phyloP scores from a whole-genome alignment of 208 protist species.

The Porcisia hertigi region DNA sequence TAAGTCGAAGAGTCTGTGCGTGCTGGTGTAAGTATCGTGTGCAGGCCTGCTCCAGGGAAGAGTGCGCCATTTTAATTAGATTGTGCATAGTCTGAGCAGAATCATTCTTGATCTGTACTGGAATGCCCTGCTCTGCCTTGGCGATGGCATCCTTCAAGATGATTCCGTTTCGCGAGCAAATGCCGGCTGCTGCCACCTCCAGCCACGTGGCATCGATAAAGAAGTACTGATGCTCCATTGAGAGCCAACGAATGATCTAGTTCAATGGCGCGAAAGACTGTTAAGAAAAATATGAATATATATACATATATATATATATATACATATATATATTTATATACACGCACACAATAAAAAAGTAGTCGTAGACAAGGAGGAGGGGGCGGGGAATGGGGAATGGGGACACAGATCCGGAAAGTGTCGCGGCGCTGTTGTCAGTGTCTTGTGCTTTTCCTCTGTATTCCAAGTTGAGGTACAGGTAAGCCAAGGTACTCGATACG shows the following conservation, averaged over 20 bases:
- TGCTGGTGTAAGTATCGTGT: constrained; percentile 7
- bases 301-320: too few relatives aligned
- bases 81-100: constrained; percentile 9
- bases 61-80: constrained; percentile 8
- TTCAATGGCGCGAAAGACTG: background rate
- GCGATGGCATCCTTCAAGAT: constrained; percentile 31
- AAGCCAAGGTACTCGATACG: background rate
- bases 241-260: background rate
- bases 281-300: background rate
- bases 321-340: too few relatives aligned
- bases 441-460: background rate
- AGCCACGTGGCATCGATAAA: constrained; percentile 41
- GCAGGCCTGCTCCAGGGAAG: constrained; percentile 10
- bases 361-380: too few relatives aligned
- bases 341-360: too few relatives aligned
- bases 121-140: constrained; percentile 27
- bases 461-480: background rate
- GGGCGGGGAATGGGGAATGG: too few relatives aligned
- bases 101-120: constrained; percentile 26
- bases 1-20: constrained; percentile 16
- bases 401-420: background rate
- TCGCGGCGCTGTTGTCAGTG: background rate
- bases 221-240: constrained; percentile 13
- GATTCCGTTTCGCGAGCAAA: constrained; percentile 25
- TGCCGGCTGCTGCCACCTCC: constrained; percentile 40